Evolutionary conservation across 177 flowering plant genomes (phyloP).

Genomic region (Vitis hybrid): DNA sequence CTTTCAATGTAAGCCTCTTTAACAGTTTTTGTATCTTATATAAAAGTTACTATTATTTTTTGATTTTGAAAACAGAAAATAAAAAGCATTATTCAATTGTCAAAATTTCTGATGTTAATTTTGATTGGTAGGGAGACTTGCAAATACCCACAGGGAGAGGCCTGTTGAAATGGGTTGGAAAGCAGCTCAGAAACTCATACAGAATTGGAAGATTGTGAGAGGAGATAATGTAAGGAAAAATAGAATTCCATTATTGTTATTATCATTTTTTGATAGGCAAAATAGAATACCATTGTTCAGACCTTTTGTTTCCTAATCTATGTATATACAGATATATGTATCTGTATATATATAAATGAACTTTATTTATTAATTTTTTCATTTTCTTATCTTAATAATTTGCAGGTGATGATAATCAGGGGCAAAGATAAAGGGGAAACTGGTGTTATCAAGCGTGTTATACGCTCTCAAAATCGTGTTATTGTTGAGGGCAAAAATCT

Average conservation of each 20-base stretch:
- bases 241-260: neutral
- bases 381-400: neutral
- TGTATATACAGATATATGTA: no score
- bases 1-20: no score
- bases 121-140: no score
- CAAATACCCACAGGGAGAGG: no score
- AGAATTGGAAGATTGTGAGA: slow-evolving; percentile 81
- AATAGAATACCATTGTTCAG: neutral
- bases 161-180: slow-evolving; percentile 84
- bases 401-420: slow-evolving; percentile 86
- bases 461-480: slow-evolving; percentile 93
- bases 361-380: neutral
- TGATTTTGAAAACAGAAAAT: no score
- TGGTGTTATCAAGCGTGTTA: slow-evolving; percentile 83
- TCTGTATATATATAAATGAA: no score
- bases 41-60: no score
- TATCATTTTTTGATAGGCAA: neutral
- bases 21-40: no score
- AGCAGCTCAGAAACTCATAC: slow-evolving; percentile 88
- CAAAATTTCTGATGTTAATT: no score
- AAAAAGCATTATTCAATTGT: no score
- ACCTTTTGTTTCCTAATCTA: neutral
- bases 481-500: slow-evolving; percentile 94
- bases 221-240: slow-evolving; percentile 76
- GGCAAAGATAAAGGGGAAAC: slow-evolving; percentile 92